Percentiles rank a stretch among this genome's conserved stretches.
Conservation (phyloP, 352 stramenopile genomes). For the Albugo candida region DNA sequence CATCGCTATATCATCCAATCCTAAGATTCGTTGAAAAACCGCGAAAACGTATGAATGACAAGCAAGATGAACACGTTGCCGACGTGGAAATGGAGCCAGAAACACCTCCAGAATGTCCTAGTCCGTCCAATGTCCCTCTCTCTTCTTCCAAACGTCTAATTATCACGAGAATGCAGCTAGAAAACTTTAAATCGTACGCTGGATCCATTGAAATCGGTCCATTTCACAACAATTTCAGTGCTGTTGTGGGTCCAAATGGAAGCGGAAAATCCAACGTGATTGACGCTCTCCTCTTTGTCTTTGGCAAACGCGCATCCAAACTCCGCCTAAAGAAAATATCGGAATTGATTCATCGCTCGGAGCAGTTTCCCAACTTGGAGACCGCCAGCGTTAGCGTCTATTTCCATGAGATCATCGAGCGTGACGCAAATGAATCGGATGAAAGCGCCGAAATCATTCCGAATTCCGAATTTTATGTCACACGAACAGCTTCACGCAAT, state of each 20-base stretch:
- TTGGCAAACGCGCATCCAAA: conserved; percentile 98
- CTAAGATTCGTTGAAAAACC: too few relatives aligned
- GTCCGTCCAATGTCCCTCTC: not conserved
- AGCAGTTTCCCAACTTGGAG: conserved; percentile 76
- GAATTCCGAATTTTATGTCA: conserved; percentile 83
- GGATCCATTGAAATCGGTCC: conserved; percentile 91
- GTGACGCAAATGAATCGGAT: conserved; percentile 40
- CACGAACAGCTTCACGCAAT: conserved; percentile 81
- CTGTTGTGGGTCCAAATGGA: conserved; percentile 96
- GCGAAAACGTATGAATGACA: too few relatives aligned
- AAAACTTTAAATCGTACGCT: conserved; percentile 99
- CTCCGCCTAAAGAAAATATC: conserved; percentile 89
- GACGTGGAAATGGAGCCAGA: too few relatives aligned
- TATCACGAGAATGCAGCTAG: conserved; percentile 95
- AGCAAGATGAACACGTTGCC: too few relatives aligned
- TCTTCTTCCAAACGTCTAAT: conserved; percentile 61
- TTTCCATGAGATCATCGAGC: conserved; percentile 87
- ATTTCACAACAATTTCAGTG: conserved; percentile 99
- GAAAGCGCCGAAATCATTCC: conserved; percentile 77
- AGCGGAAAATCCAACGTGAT: conserved; percentile 99
- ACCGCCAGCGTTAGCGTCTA: conserved; percentile 93
- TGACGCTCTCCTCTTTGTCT: conserved; percentile 99
- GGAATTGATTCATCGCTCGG: conserved; percentile 96
- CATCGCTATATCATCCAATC: too few relatives aligned
- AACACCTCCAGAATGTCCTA: too few relatives aligned